Conservation (phyloP, 768 basidiomycete genomes). For the Amylocystis lapponica region DNA sequence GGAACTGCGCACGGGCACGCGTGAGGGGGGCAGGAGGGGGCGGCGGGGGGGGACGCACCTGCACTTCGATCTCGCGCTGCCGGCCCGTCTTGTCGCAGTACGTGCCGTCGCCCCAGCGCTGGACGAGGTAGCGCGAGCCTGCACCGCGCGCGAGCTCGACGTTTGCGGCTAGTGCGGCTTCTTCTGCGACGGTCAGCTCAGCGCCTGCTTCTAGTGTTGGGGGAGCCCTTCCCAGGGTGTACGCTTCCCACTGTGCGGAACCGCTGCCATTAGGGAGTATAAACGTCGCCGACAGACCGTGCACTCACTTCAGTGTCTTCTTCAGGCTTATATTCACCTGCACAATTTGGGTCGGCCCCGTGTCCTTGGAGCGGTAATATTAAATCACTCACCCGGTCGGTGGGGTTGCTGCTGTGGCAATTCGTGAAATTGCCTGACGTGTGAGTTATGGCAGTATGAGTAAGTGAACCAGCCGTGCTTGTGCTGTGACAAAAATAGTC, state of each 20-base stretch:
- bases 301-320: constrained; percentile 77
- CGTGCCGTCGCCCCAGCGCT: constrained; percentile 88
- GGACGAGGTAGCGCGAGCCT: constrained; percentile 87
- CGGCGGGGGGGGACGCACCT: constrained; percentile 45
- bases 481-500: constrained; percentile 45
- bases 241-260: constrained; percentile 60
- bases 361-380: neutral
- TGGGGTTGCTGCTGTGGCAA: constrained; percentile 57
- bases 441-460: constrained; percentile 89
- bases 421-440: constrained; percentile 96
- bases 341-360: constrained; percentile 9
- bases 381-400: constrained; percentile 46
- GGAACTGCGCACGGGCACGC: constrained; percentile 50
- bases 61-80: constrained; percentile 89
- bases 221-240: constrained; percentile 71
- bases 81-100: constrained; percentile 88
- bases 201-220: constrained; percentile 51
- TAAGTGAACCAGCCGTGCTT: constrained; percentile 97
- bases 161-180: constrained; percentile 57
- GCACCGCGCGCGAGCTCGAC: constrained; percentile 74
- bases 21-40: constrained; percentile 9
- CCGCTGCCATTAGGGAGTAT: constrained; percentile 8
- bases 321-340: constrained; percentile 70
- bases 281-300: constrained; percentile 9
- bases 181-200: constrained; percentile 62